Percentiles rank a stretch among this genome's conserved stretches.
Evolutionary conservation across 1,139 yeast species (phyloP).

Genomic region (Debaryomyces sp.): DNA sequence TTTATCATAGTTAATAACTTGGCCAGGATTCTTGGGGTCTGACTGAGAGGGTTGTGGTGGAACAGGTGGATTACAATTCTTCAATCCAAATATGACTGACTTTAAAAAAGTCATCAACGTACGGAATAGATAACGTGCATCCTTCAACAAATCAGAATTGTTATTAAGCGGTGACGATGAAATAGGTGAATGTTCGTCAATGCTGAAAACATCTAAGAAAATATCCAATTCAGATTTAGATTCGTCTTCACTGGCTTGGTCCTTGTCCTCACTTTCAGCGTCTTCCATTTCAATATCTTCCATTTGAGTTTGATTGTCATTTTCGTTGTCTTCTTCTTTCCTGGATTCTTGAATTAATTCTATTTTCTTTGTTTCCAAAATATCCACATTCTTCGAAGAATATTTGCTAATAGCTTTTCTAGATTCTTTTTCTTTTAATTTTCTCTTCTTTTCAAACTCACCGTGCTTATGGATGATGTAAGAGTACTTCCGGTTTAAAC

Average conservation of each 20-base stretch:
- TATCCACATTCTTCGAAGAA: conserved; percentile 29
- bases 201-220: conserved; percentile 39
- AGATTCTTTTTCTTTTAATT: conserved; percentile 45
- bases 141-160: conserved; percentile 73
- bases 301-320: conserved; percentile 3
- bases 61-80: conserved; percentile 88
- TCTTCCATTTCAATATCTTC: conserved; percentile 15
- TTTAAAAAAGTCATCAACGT: conserved; percentile 89
- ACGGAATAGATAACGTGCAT: conserved; percentile 84
- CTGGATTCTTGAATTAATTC: background rate
- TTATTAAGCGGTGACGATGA: conserved; percentile 29
- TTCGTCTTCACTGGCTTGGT: conserved; percentile 17
- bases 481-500: conserved; percentile 71
- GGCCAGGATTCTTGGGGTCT: conserved; percentile 61
- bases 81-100: conserved; percentile 87
- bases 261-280: conserved; percentile 12
- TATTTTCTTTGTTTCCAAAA: conserved; percentile 9
- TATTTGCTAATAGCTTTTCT: conserved; percentile 46
- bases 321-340: conserved; percentile 1
- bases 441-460: conserved; percentile 49
- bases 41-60: conserved; percentile 54
- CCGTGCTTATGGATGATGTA: conserved; percentile 68
- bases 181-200: conserved; percentile 45
- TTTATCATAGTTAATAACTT: conserved; percentile 53
- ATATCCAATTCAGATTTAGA: conserved; percentile 23